Evolutionary conservation across 2,329 filamentous ascomycete genomes (phyloP).

Genomic region (Xylaria multiplex): DNA sequence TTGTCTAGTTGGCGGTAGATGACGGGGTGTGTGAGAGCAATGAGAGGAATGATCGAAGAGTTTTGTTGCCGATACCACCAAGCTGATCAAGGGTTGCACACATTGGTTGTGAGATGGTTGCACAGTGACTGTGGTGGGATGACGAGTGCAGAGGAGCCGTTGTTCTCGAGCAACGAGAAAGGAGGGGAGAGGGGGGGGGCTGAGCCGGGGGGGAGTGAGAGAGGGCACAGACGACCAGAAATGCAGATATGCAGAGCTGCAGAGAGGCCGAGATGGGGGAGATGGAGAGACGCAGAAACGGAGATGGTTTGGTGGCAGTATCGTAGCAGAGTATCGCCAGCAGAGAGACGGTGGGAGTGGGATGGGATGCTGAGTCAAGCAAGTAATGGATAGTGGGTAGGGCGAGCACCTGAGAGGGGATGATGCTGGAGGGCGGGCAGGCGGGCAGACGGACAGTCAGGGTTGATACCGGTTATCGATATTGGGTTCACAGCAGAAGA

Average conservation of each 20-base stretch:
- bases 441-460: slow-evolving; percentile 11
- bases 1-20: slow-evolving; percentile 14
- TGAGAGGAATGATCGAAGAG: slow-evolving; percentile 19
- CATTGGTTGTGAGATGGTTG: slow-evolving; percentile 23
- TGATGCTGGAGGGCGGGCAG: slow-evolving; percentile 8
- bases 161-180: slow-evolving; percentile 40
- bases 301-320: too few species aligned
- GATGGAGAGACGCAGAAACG: too few species aligned
- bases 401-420: slow-evolving; percentile 9
- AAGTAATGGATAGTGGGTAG: background rate
- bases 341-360: too few species aligned
- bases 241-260: slow-evolving; percentile 1
- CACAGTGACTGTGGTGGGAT: slow-evolving; percentile 35
- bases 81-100: slow-evolving; percentile 12
- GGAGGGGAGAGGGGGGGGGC: too few species aligned
- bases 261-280: too few species aligned
- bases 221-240: slow-evolving; percentile 12
- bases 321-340: too few species aligned
- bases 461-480: slow-evolving; percentile 25
- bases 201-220: slow-evolving; percentile 6
- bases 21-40: slow-evolving; percentile 13
- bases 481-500: slow-evolving; percentile 9
- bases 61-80: slow-evolving; percentile 18
- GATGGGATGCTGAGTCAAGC: too few species aligned
- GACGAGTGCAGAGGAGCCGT: slow-evolving; percentile 36